Conservation (phyloP, 2,329 filamentous ascomycete genomes). For the Apiospora sp. region DNA sequence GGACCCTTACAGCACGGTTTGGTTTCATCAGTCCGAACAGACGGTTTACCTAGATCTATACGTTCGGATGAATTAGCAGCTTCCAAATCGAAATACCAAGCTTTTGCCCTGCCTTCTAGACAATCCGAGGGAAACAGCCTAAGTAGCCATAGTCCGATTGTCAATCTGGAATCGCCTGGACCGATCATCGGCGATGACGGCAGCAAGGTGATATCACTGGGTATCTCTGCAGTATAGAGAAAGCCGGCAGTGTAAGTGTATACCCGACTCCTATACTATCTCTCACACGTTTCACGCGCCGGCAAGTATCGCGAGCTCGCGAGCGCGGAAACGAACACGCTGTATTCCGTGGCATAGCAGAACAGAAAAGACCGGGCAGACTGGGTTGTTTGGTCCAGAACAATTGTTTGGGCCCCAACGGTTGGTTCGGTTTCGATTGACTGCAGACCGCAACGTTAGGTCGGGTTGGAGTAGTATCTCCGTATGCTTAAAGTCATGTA, state of each 20-base stretch:
- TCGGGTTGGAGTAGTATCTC: neutral
- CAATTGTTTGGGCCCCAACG: neutral
- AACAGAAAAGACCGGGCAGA: neutral
- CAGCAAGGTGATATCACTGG: neutral
- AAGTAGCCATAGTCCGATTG: neutral
- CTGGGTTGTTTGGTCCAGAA: neutral
- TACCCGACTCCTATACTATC: neutral
- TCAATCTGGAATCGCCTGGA: neutral
- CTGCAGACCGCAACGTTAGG: slow-evolving; percentile 8
- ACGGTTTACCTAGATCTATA: neutral
- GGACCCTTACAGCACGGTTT: neutral
- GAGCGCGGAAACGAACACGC: slow-evolving; percentile 14
- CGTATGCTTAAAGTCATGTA: neutral
- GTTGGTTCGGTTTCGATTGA: neutral
- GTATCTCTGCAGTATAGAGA: neutral
- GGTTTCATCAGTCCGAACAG: slow-evolving; percentile 6
- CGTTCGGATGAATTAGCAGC: neutral
- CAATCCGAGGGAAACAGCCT: neutral
- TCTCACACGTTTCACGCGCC: neutral
- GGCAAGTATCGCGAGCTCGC: neutral
- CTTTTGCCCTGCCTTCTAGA: neutral
- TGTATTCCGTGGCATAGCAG: neutral
- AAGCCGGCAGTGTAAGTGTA: neutral
- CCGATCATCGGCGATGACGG: neutral
- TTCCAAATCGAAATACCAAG: neutral